Base-by-base conservation (phyloP, 2,329 filamentous ascomycete species). In the Aspergillus ruber region DNA sequence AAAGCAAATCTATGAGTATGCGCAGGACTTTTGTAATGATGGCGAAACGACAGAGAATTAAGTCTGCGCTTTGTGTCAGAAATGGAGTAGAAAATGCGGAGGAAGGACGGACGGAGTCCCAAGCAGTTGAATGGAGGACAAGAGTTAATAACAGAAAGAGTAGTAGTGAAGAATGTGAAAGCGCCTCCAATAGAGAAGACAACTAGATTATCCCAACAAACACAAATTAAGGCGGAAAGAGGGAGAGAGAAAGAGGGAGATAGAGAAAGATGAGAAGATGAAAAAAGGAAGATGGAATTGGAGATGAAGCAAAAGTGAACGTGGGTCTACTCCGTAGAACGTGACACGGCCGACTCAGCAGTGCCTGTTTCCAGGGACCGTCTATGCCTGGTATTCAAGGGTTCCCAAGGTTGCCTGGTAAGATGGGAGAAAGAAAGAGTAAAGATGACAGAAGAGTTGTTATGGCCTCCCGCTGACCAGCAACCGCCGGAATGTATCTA, bases 221-320 rank as follows among this genome's bases (percentile, higher is more conserved):
- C 9, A 29, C 3, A 29, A 10, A 27, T 3, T 12, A 4, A 27
- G 32, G 45, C 33, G 46, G 33, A 36, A 44, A 39, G 17, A 17
- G 36, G 32, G 42, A 44, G 12, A 32, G 47, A 45, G 18, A 44
- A 42, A 21, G 32, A 35, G 35, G 44, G 29, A 43, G 36, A 45
- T 40, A 33, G 42, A 47, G 33, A 33, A 27, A 42, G 39, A 43
- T 13, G 17, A 17, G 33, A 49, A 38, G 21, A 47, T 32, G 40
- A 50, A 21, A 38, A 38, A 45, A 18, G 27, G 43, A 44, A 47
- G 45, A 38, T 45, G 50, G 43, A 50, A 32, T 42, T 49, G 43
- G 50, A 46, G 49, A 53, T 45, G 49, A 48, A 50, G 46, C 44
- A 51, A 52, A 42, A 33, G 40, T 50, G 45, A 49, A 46, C 47